Conservation (phyloP, 169 alveolate species). For the Eimeria praecox region DNA sequence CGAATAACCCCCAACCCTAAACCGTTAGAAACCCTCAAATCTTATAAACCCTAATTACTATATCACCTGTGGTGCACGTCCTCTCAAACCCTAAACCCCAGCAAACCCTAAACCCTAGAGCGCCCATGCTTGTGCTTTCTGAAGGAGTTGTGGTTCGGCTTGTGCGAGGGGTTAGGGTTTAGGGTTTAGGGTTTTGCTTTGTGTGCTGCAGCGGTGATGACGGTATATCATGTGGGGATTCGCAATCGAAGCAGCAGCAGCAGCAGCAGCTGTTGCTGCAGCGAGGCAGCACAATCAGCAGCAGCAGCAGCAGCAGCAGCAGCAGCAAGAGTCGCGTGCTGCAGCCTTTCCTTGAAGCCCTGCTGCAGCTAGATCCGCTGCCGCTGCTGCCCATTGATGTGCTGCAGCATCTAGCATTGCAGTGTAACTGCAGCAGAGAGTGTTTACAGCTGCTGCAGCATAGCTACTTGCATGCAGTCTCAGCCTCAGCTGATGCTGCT, state of each 20-base stretch:
- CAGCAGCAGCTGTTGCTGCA: slow-evolving; percentile 27
- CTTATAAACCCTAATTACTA: background rate
- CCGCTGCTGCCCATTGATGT: slow-evolving; percentile 75
- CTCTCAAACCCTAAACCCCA: too few species aligned
- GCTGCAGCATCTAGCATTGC: slow-evolving; percentile 62
- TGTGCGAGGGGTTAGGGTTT: slow-evolving; percentile 66
- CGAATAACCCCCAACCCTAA: background rate
- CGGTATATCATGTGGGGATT: background rate
- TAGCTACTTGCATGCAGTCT: slow-evolving; percentile 52
- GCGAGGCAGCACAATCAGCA: slow-evolving; percentile 17
- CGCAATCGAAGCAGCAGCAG: slow-evolving; percentile 60
- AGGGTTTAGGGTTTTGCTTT: background rate
- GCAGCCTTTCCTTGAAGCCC: slow-evolving; percentile 73
- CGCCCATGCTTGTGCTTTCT: too few species aligned
- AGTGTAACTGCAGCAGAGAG: slow-evolving; percentile 67
- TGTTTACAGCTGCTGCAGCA: slow-evolving; percentile 71
- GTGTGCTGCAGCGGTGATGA: slow-evolving; percentile 8
- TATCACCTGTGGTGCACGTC: too few species aligned
- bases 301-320: slow-evolving; percentile 46
- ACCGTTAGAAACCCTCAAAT: background rate
- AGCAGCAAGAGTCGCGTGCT: slow-evolving; percentile 66
- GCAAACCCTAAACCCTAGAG: too few species aligned
- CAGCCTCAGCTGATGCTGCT: slow-evolving; percentile 31
- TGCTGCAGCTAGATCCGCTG: slow-evolving; percentile 64
- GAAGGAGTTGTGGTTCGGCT: too few species aligned